These are phyloP conservation scores for Parasarocladium wereldwijsianum DNA, from an alignment of 2,329 filamentous ascomycete genomes.

Conservation along the genomic window DNA sequence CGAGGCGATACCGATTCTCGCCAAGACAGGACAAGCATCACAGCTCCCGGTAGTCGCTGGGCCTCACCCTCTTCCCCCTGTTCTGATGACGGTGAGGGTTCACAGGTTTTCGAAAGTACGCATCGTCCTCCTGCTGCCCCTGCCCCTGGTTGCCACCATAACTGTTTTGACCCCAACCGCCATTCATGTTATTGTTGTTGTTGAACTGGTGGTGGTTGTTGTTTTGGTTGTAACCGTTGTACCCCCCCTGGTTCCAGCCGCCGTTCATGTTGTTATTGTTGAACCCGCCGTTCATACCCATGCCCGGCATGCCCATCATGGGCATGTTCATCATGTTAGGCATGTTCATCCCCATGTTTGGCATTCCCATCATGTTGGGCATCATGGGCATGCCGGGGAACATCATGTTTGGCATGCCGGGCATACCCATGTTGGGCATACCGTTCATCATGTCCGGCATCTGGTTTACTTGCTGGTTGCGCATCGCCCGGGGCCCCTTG, in stretches of 20 bases:
- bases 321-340: slow-evolving; percentile 11
- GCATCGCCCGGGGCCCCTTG: slow-evolving; percentile 52
- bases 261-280: slow-evolving; percentile 16
- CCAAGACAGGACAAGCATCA: too few relatives aligned
- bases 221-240: slow-evolving; percentile 10
- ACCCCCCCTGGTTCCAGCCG: slow-evolving; percentile 15
- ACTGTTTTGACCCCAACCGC: slow-evolving; percentile 12
- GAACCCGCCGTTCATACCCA: slow-evolving; percentile 17
- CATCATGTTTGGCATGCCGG: slow-evolving; percentile 23
- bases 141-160: slow-evolving; percentile 26
- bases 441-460: slow-evolving; percentile 26
- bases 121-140: slow-evolving; percentile 62
- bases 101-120: slow-evolving; percentile 90
- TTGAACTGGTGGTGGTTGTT: slow-evolving; percentile 25
- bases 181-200: slow-evolving; percentile 14
- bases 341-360: slow-evolving; percentile 24
- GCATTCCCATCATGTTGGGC: slow-evolving; percentile 24
- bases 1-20: too few relatives aligned
- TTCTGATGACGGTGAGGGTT: slow-evolving; percentile 87
- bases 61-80: slow-evolving; percentile 62
- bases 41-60: slow-evolving; percentile 82
- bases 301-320: slow-evolving; percentile 12
- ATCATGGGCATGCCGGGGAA: slow-evolving; percentile 20
- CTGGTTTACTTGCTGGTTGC: slow-evolving; percentile 35
- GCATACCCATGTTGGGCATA: slow-evolving; percentile 26